These are phyloP conservation scores for Scheffersomyces lignicola DNA, from an alignment of 1,139 yeast genomes.

Conservation along the genomic window DNA sequence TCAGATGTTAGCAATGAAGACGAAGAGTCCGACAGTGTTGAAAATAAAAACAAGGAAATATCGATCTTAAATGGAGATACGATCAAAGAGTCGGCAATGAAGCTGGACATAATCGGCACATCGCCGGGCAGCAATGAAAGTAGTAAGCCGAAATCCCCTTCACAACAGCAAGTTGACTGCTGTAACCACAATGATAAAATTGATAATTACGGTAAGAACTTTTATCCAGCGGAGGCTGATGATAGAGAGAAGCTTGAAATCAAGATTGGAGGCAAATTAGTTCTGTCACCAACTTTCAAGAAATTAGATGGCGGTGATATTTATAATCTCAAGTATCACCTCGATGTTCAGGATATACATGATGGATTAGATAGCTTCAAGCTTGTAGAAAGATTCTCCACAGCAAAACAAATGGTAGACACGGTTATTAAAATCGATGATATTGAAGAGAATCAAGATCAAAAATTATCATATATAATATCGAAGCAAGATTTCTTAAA, in stretches of 20 bases:
- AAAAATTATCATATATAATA: slow-evolving; percentile 52
- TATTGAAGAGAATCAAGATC: slow-evolving; percentile 48
- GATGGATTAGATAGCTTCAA: slow-evolving; percentile 1
- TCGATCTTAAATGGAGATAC: not conserved
- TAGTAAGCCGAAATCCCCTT: not conserved
- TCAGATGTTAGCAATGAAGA: too few species aligned
- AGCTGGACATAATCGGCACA: slow-evolving; percentile 3
- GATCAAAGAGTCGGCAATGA: slow-evolving; percentile 3
- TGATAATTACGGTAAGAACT: slow-evolving; percentile 15
- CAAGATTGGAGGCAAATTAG: slow-evolving; percentile 15
- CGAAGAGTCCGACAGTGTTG: slow-evolving; percentile 6
- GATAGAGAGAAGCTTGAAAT: slow-evolving; percentile 12
- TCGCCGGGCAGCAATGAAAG: not conserved
- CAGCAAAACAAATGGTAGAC: not conserved
- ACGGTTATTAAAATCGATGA: slow-evolving; percentile 17
- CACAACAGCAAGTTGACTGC: not conserved
- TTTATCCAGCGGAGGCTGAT: slow-evolving; percentile 11
- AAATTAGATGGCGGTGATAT: slow-evolving; percentile 8
- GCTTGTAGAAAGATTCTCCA: too few species aligned
- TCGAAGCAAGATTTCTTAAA: slow-evolving; percentile 61
- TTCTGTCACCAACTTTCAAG: slow-evolving; percentile 15
- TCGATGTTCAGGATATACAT: slow-evolving; percentile 4
- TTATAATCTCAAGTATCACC: not conserved
- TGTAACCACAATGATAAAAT: slow-evolving; percentile 3
- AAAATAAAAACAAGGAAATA: slow-evolving; percentile 7